Evolutionary conservation across 169 alveolate genomes (phyloP), one percentile per base, ranked within the genome.

Genomic region (Plasmodium berghei): DNA sequence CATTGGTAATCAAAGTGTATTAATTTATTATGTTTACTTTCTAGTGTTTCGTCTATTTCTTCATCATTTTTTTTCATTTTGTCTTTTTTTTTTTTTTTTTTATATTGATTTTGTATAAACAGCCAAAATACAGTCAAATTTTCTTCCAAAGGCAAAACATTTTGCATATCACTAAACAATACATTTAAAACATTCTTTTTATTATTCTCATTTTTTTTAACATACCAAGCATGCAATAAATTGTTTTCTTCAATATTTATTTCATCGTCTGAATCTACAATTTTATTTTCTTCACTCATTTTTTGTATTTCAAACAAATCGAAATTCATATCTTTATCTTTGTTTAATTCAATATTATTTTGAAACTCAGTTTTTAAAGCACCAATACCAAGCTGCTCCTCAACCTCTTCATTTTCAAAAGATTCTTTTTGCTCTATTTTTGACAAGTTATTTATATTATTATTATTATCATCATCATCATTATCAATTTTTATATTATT

Each of bases 51-150:
- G 16, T 56, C 46, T 24, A 24, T 22, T 40, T 56, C 18, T 46
- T 61, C 67, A 58, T 16, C 28, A 40, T 71, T 26, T 10, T 73
- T 45, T 1, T 64, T 48, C n/a, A 9, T 73, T n/a, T 2, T 28
- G 9, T 34, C n/a, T 9, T 74, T 74, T 20, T 61, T 48, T 55
- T 66, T 75, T 71, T 48, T 66, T 59, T 66, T 69, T 24, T 69
- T 80, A 80, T 58, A 64, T 8, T 71, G 34, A 59, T 80, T 80
- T 80, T 80, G 90, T 80, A 80, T 69, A 34, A 80, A 80, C 24
- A 80, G 22, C 90, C 90, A 80, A 80, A 80, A 80, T 26, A 80
- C 55, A 2, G 90, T 80, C 62, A 80, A 54, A 70, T 80, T 80
- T 22, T 77, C 40, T 61, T 80, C 90, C 54, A 56, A 49, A 4